phyloP scores from a whole-genome alignment of 306 rosid genomes.

The Cucurbita argyrosperma region DNA sequence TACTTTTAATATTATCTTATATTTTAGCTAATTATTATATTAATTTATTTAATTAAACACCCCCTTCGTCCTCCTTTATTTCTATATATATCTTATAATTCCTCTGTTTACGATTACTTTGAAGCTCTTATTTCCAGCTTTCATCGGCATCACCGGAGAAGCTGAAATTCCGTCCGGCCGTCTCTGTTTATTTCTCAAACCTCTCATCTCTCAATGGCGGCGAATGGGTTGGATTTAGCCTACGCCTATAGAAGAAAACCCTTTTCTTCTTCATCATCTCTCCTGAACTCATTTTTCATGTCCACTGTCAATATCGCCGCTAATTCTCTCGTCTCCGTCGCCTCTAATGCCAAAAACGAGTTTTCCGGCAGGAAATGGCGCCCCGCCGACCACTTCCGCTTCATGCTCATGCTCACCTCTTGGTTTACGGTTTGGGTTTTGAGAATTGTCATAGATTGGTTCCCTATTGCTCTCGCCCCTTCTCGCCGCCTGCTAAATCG shows the following conservation, averaged over 20 bases:
- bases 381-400: slow-evolving; percentile 18
- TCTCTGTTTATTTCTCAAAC: background rate
- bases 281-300: slow-evolving; percentile 13
- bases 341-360: background rate
- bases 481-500: slow-evolving; percentile 9
- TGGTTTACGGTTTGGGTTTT: slow-evolving; percentile 26
- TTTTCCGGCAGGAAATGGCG: slow-evolving; percentile 7
- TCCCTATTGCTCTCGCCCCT: slow-evolving; percentile 7
- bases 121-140: background rate
- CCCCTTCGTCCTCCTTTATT: background rate
- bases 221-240: background rate
- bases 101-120: background rate
- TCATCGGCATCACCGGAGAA: too few species aligned
- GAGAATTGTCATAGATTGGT: slow-evolving; percentile 20
- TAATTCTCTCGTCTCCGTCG: slow-evolving; percentile 26
- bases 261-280: background rate
- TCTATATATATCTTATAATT: background rate
- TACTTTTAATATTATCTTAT: too few species aligned
- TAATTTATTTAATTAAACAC: too few species aligned
- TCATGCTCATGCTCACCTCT: slow-evolving; percentile 20
- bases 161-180: too few species aligned
- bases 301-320: slow-evolving; percentile 27
- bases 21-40: background rate
- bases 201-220: background rate
- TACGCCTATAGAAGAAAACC: background rate